Percentiles rank a stretch among this genome's conserved stretches.
phyloP scores from a whole-genome alignment of 805 yeast species.

The Yamadazyma nakazawae region DNA sequence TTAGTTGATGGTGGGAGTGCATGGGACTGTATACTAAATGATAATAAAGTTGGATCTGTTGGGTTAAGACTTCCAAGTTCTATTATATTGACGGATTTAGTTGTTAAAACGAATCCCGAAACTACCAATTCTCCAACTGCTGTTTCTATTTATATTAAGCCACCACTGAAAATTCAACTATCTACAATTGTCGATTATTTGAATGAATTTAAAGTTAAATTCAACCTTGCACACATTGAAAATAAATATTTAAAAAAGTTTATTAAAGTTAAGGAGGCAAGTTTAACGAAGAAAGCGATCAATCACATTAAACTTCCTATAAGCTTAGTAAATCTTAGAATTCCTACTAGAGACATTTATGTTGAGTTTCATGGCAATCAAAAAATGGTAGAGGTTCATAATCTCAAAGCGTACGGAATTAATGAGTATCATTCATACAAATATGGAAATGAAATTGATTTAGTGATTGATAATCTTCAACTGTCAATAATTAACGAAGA shows the following conservation, averaged over 20 bases:
- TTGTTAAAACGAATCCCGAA: constrained; percentile 22
- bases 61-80: constrained; percentile 34
- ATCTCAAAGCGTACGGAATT: constrained; percentile 29
- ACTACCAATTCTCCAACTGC: constrained; percentile 16
- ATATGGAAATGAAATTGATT: constrained; percentile 21
- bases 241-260: constrained; percentile 31
- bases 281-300: constrained; percentile 14
- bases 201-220: constrained; percentile 13
- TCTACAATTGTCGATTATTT: constrained; percentile 18
- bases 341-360: constrained; percentile 33
- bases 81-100: constrained; percentile 31
- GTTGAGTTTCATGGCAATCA: constrained; percentile 20
- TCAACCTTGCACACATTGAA: constrained; percentile 2
- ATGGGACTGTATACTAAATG: constrained; percentile 32
- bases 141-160: constrained; percentile 29
- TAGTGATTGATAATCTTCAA: constrained; percentile 10
- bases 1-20: constrained; percentile 29
- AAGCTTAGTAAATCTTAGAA: constrained; percentile 29
- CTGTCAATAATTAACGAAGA: background rate
- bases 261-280: constrained; percentile 26
- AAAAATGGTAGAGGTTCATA: constrained; percentile 15
- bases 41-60: constrained; percentile 21
- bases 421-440: constrained; percentile 25
- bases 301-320: constrained; percentile 32
- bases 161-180: constrained; percentile 20